Base-by-base conservation (phyloP, 2,329 filamentous ascomycete genomes). In the Neonectria sp. region DNA sequence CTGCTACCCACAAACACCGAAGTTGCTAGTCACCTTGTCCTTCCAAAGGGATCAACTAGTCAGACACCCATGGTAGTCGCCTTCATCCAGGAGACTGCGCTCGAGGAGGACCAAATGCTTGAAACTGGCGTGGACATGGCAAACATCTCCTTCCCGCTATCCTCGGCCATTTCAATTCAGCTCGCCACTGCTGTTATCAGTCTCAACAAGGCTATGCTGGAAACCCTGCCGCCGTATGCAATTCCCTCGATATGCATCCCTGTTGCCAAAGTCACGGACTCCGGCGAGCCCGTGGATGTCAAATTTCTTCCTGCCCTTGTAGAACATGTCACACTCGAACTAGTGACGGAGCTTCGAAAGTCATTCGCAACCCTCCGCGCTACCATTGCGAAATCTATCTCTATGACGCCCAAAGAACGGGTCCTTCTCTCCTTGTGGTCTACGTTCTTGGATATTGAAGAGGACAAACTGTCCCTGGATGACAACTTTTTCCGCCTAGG, bases 401-500 rank as follows among this genome's bases (percentile, higher is more conserved):
- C 74, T 2, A 45, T 76, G 67, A 74, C 69, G 1, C 63, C 63
- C 8, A 74, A 69, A 46, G 74, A 76, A 37, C 65, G 60, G 1
- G 63, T 62, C 0, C 74, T 76, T 49, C 65, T 69, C 2, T 56
- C 65, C 2, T 51, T 72, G 3, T 76, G 74, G 74, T 59, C 72
- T 9, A 73, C 67, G 31, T 76, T 75, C 49, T 55, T 76, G 1
- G 49, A 55, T 0, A 37, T 74, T 4, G 70, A 75, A 6, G 71
- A 74, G 6, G 68, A 70, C 24, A 74, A 75, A 57, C 24, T 76
- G 7, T 71, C 72, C 0, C 63, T 76, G 1, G 74, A 76, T n/a
- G 74, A 76, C 31, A 76, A 76, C 48, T 76, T 76, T 59, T 76
- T 76, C 70, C 74, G 74, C 1, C 71, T 76, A 17, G 74, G 74